Evolutionary conservation across 2,329 filamentous ascomycete species (phyloP).

Genomic region (Colletotrichum sp.): DNA sequence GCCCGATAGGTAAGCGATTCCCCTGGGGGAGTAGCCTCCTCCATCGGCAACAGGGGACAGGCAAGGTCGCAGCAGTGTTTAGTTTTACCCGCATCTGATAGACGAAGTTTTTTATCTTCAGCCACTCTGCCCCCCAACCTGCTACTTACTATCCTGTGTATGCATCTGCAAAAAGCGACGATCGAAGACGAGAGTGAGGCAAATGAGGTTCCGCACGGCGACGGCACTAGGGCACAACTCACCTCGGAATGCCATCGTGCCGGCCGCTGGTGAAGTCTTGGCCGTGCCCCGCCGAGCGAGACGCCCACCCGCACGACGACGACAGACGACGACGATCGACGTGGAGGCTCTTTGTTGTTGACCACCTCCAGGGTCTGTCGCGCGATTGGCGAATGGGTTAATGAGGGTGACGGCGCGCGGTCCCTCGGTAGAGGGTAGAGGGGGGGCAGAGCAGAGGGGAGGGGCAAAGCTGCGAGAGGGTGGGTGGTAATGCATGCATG

Average conservation of each 20-base stretch:
- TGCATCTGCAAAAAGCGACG: neutral
- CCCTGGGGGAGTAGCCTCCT: neutral
- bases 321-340: neutral
- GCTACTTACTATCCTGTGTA: too few species aligned
- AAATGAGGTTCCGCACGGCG: neutral
- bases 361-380: neutral
- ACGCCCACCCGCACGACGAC: neutral
- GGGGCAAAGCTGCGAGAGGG: neutral
- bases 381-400: slow-evolving; percentile 15
- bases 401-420: neutral
- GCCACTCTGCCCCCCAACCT: neutral
- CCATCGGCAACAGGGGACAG: neutral
- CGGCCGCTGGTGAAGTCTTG: neutral
- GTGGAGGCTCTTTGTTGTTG: slow-evolving; percentile 4
- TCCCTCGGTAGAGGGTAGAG: neutral
- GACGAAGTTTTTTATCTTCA: neutral
- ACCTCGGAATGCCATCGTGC: neutral
- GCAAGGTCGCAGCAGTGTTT: neutral
- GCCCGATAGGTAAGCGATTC: neutral
- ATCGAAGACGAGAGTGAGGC: neutral
- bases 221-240: neutral
- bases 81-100: neutral
- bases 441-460: neutral
- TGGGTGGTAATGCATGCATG: slow-evolving; percentile 14
- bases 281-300: neutral